A percentile compares a stretch with the other conserved stretches of the same genome.
Conservation (phyloP, 306 rosid species). For the Pyrus pyrifolia region DNA sequence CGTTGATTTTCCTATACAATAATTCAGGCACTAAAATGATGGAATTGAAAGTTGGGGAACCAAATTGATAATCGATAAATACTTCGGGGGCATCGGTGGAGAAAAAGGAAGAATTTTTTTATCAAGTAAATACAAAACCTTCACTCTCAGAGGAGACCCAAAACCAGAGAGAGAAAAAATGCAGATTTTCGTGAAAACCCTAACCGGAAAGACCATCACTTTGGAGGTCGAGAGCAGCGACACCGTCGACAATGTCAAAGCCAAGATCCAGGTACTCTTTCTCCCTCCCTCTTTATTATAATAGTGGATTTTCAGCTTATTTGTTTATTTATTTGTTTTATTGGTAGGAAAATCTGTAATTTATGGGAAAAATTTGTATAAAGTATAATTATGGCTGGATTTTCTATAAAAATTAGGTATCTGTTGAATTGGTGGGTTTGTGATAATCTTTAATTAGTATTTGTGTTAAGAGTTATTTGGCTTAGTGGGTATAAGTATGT, state of each 20-base stretch:
- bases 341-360: too few relatives aligned
- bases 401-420: not conserved
- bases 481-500: not conserved
- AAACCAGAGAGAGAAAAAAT: constrained; percentile 3
- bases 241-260: constrained; percentile 20
- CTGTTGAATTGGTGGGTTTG: not conserved
- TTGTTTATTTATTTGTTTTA: too few relatives aligned
- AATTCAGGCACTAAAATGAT: too few relatives aligned
- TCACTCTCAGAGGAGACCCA: not conserved
- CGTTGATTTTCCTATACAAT: too few relatives aligned
- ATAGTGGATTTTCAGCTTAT: not conserved
- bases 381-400: not conserved
- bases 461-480: not conserved
- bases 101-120: not conserved
- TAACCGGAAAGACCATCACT: constrained; percentile 48
- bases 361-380: not conserved
- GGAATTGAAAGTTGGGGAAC: too few relatives aligned
- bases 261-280: constrained; percentile 24
- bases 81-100: not conserved
- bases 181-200: constrained; percentile 50
- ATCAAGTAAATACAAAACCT: not conserved
- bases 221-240: constrained; percentile 51
- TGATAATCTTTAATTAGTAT: not conserved
- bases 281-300: not conserved
- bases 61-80: not conserved